phyloP scores from a whole-genome alignment of 2,329 filamentous ascomycete species.

The Tolypocladium paradoxum region DNA sequence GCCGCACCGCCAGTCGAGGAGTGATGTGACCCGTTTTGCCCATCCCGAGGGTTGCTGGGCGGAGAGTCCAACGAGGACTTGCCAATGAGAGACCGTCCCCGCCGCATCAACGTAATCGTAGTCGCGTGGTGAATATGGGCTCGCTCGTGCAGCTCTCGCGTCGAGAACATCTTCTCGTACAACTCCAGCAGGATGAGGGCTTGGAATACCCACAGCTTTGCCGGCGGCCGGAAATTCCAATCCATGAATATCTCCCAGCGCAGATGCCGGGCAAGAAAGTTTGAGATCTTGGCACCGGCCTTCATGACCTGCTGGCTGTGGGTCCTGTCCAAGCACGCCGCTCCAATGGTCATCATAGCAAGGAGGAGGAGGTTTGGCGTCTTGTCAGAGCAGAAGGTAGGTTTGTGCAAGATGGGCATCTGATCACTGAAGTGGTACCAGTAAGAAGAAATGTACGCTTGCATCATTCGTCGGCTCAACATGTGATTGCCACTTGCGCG shows the following conservation, averaged over 20 bases:
- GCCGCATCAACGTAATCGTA: slow-evolving; percentile 87
- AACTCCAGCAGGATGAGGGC: slow-evolving; percentile 78
- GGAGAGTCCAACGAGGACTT: slow-evolving; percentile 77
- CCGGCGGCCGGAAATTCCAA: slow-evolving; percentile 76
- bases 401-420: slow-evolving; percentile 86
- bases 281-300: slow-evolving; percentile 71
- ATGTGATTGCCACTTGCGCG: slow-evolving; percentile 52
- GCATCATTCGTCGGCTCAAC: slow-evolving; percentile 89
- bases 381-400: slow-evolving; percentile 81
- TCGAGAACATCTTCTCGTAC: slow-evolving; percentile 98
- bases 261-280: slow-evolving; percentile 87
- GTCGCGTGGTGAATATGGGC: slow-evolving; percentile 96
- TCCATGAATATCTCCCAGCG: slow-evolving; percentile 95
- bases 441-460: slow-evolving; percentile 84
- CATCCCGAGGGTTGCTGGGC: slow-evolving; percentile 53
- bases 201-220: slow-evolving; percentile 94
- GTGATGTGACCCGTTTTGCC: slow-evolving; percentile 43
- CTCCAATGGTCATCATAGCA: slow-evolving; percentile 85
- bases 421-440: slow-evolving; percentile 94
- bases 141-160: slow-evolving; percentile 79
- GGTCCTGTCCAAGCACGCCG: slow-evolving; percentile 75
- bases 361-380: slow-evolving; percentile 78
- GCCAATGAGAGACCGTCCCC: slow-evolving; percentile 83
- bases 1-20: slow-evolving; percentile 49
- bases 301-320: slow-evolving; percentile 65